phyloP scores from a whole-genome alignment of 2,329 filamentous ascomycete species.

The Daldinia sp. region DNA sequence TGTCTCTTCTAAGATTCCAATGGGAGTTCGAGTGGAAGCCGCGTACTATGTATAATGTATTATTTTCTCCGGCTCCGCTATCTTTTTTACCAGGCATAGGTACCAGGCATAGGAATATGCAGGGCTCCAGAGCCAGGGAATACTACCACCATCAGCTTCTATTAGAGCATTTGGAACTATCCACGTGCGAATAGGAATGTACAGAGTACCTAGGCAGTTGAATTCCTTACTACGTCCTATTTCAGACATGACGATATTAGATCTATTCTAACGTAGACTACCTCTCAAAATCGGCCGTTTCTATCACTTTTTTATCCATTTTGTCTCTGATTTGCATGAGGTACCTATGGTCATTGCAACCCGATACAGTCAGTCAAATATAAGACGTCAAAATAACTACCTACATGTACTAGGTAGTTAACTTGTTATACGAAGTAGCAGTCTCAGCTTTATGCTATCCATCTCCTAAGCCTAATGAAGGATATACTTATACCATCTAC shows the following conservation, averaged over 20 bases:
- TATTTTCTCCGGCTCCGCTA: slow-evolving; percentile 31
- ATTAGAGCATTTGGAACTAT: slow-evolving; percentile 14
- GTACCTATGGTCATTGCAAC: background rate
- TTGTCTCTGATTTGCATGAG: slow-evolving; percentile 21
- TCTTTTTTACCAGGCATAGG: slow-evolving; percentile 18
- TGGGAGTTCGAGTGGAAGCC: slow-evolving; percentile 1
- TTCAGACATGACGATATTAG: slow-evolving; percentile 10
- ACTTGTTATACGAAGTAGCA: background rate
- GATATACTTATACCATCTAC: background rate
- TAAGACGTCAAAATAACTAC: too few relatives aligned
- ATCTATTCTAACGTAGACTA: slow-evolving; percentile 19
- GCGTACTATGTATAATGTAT: background rate
- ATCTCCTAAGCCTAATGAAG: slow-evolving; percentile 4
- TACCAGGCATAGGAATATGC: background rate
- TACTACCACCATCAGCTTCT: slow-evolving; percentile 11
- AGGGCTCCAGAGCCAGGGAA: slow-evolving; percentile 6
- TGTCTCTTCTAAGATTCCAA: background rate
- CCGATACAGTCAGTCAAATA: slow-evolving; percentile 13
- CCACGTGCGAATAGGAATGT: slow-evolving; percentile 29
- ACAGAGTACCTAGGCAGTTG: slow-evolving; percentile 16
- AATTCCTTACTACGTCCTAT: slow-evolving; percentile 21
- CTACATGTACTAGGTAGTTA: too few relatives aligned
- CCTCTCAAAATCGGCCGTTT: slow-evolving; percentile 18
- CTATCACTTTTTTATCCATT: background rate
- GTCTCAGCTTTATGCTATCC: slow-evolving; percentile 21